Evolutionary conservation across 1,284 basidiomycete genomes (phyloP).

Genomic region (Tylopilus orsonianus): DNA sequence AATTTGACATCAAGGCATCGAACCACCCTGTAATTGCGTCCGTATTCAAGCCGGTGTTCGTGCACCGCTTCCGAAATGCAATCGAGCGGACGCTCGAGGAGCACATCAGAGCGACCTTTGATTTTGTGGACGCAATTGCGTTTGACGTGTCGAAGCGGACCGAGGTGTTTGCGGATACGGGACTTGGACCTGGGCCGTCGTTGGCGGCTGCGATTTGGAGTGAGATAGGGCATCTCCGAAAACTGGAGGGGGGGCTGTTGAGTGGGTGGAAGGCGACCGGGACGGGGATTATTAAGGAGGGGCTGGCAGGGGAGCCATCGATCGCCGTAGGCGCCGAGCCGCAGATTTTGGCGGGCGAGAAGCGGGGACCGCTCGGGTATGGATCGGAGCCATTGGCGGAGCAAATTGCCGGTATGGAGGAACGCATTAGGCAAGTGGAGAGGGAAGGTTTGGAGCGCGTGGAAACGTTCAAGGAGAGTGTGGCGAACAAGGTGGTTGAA

Average conservation of each 20-base stretch:
- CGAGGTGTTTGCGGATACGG: constrained; percentile 64
- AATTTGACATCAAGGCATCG: constrained; percentile 51
- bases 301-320: constrained; percentile 35
- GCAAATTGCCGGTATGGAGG: constrained; percentile 14
- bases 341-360: constrained; percentile 62
- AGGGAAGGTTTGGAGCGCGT: constrained; percentile 22
- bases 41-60: constrained; percentile 61
- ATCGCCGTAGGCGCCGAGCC: constrained; percentile 71
- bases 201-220: constrained; percentile 61
- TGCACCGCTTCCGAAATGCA: constrained; percentile 52
- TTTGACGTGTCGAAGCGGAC: constrained; percentile 57
- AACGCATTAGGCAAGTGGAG: constrained; percentile 8
- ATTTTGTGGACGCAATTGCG: constrained; percentile 51
- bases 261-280: constrained; percentile 55
- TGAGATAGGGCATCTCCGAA: constrained; percentile 56
- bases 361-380: constrained; percentile 60
- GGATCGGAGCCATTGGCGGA: constrained; percentile 47
- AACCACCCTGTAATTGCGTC: constrained; percentile 62
- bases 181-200: constrained; percentile 47
- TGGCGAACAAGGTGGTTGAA: constrained; percentile 17
- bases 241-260: constrained; percentile 38
- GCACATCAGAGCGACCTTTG: constrained; percentile 49
- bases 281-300: constrained; percentile 57
- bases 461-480: constrained; percentile 30
- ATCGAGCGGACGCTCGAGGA: constrained; percentile 55